Percentiles rank a stretch among this genome's conserved stretches.
Conservation (phyloP, 2,329 filamentous ascomycete genomes). For the Penicillium frequentans region DNA sequence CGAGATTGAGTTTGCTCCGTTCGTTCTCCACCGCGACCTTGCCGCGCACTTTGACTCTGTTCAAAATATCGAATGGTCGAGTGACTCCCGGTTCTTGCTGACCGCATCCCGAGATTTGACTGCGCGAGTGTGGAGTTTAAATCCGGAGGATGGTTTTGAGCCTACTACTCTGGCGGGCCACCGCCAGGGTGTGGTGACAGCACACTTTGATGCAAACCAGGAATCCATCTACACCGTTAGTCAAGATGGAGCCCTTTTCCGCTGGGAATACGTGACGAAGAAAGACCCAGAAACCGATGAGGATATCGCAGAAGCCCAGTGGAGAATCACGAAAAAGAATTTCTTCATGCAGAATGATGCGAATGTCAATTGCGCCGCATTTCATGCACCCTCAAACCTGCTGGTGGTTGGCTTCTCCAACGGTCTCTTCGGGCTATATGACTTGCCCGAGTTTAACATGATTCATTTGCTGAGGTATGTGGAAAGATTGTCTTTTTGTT, state of each 20-base stretch:
- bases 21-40: conserved; percentile 82
- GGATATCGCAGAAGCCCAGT: conserved; percentile 69
- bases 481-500: background rate
- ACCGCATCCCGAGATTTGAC: conserved; percentile 91
- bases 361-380: conserved; percentile 84
- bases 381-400: conserved; percentile 82
- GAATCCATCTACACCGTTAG: conserved; percentile 92
- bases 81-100: conserved; percentile 92
- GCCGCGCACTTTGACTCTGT: conserved; percentile 87
- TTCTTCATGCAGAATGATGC: conserved; percentile 93
- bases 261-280: conserved; percentile 78
- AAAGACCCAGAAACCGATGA: conserved; percentile 61
- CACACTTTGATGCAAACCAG: conserved; percentile 95
- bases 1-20: conserved; percentile 91
- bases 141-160: conserved; percentile 81
- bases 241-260: conserved; percentile 94
- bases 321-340: conserved; percentile 87
- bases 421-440: conserved; percentile 89
- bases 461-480: conserved; percentile 73
- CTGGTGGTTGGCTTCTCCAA: conserved; percentile 96
- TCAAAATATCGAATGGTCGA: conserved; percentile 88
- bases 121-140: conserved; percentile 89
- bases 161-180: conserved; percentile 90
- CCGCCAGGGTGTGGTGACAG: conserved; percentile 83
- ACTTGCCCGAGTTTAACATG: conserved; percentile 92